Evolutionary conservation across 2,329 filamentous ascomycete species (phyloP).

Genomic region (Pseudonectria foliicola): DNA sequence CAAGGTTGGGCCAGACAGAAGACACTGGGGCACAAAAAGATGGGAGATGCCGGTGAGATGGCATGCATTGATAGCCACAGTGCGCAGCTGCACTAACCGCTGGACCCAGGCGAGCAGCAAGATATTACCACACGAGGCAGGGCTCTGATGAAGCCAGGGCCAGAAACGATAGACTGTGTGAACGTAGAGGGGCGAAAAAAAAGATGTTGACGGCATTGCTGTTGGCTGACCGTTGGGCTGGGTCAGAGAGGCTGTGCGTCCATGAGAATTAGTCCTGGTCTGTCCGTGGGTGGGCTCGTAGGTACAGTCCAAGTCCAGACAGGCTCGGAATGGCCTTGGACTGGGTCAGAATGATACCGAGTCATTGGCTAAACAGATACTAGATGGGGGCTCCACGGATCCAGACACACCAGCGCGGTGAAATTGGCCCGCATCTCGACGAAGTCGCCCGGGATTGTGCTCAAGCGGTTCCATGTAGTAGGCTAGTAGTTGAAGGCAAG

Average conservation of each 20-base stretch:
- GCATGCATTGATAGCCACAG: slow-evolving; percentile 21
- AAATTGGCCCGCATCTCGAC: slow-evolving; percentile 9
- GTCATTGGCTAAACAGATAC: slow-evolving; percentile 15
- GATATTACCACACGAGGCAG: too few species aligned
- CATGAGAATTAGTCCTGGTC: slow-evolving; percentile 3
- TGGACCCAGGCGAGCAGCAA: slow-evolving; percentile 14
- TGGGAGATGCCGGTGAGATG: slow-evolving; percentile 22
- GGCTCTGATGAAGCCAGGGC: slow-evolving; percentile 10
- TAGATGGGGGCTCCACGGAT: slow-evolving; percentile 18
- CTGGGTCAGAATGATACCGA: slow-evolving; percentile 14
- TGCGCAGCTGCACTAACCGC: slow-evolving; percentile 26
- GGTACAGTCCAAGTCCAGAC: slow-evolving; percentile 1
- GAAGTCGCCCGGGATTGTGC: slow-evolving; percentile 20
- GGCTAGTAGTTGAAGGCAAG: too few species aligned
- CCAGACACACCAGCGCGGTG: slow-evolving; percentile 18
- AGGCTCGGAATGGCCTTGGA: slow-evolving; percentile 1
- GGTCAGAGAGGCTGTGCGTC: slow-evolving; percentile 6
- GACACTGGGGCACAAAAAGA: slow-evolving; percentile 6
- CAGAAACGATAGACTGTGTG: slow-evolving; percentile 15
- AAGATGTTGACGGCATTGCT: slow-evolving; percentile 7
- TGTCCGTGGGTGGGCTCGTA: too few species aligned
- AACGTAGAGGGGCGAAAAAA: slow-evolving; percentile 13
- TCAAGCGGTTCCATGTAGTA: slow-evolving; percentile 14
- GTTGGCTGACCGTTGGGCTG: slow-evolving; percentile 1
- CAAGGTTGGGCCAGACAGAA: slow-evolving; percentile 5